Base-by-base conservation (phyloP, 2,329 filamentous ascomycete genomes). In the Trichoderma semiorbis region DNA sequence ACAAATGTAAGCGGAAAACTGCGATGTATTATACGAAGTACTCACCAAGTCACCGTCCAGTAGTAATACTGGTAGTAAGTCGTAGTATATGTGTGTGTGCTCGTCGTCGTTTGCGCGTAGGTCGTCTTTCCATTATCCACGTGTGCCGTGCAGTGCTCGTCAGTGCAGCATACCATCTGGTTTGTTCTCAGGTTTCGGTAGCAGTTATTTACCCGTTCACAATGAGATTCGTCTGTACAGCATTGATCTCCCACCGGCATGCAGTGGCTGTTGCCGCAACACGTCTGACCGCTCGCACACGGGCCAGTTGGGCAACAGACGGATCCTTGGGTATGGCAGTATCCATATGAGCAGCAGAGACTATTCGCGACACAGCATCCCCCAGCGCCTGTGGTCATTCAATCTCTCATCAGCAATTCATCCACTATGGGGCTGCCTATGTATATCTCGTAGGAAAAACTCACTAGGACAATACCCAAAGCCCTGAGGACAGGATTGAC, bases 211-310 rank as follows among this genome's bases (percentile, higher is more conserved):
- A 75, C 77, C 3, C 71, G 50, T 5, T 72, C 61, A 71, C 76
- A 77, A 65, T 73, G 74, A 8, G 62, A 69, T 64, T 73, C 77
- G 69, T 75, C 74, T 36, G 8, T 26, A 70, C 76, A 78, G 68
- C 75, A 77, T n/a, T 73, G 53, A 26, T 64, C 69, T 61, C 74
- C 75, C 4, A 11, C 18, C 2, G 75, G 75, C 43, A 73, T 70
- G 74, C 76, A 78, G 72, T 76, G 71, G 60, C 67, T 50, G 18
- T 53, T 2, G 47, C 76, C 76, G 70, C 76, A 78, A 62, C 76
- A 78, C 12, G 30, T 58, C 26, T 68, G 24, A 58, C 74, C 75
- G 8, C 50, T 21, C 3, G 47, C 39, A 72, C 76, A 78, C 6
- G 75, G 71, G 3, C 73, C 76, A 26, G 50, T 73, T 60, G 76